Percentiles rank a stretch among this genome's conserved stretches.
Evolutionary conservation across 345 rosid genomes (phyloP).

Genomic region (Anastatica hierochuntica): DNA sequence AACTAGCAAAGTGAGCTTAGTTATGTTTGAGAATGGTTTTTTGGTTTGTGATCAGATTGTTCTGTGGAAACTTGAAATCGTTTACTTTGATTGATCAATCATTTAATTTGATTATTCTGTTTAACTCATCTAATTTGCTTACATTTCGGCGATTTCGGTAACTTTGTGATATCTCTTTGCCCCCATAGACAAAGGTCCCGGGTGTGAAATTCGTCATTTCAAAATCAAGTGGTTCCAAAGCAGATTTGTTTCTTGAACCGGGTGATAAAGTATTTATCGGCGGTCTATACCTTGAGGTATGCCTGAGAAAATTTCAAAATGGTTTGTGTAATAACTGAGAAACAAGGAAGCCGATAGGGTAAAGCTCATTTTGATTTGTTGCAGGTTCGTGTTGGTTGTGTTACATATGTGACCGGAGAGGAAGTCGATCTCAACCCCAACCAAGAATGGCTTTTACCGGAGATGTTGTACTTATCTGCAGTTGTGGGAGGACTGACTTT

Average conservation of each 20-base stretch:
- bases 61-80: too few relatives aligned
- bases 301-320: neutral
- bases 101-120: too few relatives aligned
- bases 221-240: constrained; percentile 70
- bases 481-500: constrained; percentile 97
- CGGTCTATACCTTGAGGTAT: constrained; percentile 62
- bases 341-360: neutral
- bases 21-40: too few relatives aligned
- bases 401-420: constrained; percentile 89
- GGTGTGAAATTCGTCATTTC: constrained; percentile 70
- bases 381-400: constrained; percentile 85
- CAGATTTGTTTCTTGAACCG: constrained; percentile 57
- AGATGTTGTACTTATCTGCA: constrained; percentile 76
- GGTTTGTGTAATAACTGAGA: neutral
- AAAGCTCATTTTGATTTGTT: neutral
- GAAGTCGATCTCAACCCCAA: constrained; percentile 65
- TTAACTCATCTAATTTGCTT: too few relatives aligned
- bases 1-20: constrained; percentile 27
- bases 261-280: constrained; percentile 70
- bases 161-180: neutral
- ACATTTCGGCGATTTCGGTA: neutral
- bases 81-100: too few relatives aligned
- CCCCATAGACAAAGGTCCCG: constrained; percentile 38
- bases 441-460: constrained; percentile 97
- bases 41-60: too few relatives aligned